A percentile compares a stretch with the other conserved stretches of the same genome.
Evolutionary conservation across 2,329 filamentous ascomycete genomes (phyloP).

Genomic region (Ophiostoma sp.): DNA sequence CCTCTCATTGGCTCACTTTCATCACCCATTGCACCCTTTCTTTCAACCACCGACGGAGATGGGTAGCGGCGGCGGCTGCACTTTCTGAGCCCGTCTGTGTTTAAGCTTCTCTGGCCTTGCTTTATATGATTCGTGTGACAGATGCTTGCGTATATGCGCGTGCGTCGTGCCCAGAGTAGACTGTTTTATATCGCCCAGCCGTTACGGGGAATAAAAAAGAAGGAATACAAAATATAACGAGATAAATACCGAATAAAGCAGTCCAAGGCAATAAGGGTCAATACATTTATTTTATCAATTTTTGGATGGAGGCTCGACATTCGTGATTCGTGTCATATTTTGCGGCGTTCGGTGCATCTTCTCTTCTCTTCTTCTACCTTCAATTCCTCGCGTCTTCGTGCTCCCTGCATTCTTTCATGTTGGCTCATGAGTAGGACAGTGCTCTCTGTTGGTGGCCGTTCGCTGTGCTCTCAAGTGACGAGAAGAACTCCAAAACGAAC

Average conservation of each 20-base stretch:
- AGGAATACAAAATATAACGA: background rate
- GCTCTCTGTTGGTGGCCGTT: slow-evolving; percentile 8
- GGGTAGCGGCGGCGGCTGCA: background rate
- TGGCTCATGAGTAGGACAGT: slow-evolving; percentile 6
- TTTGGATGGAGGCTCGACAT: background rate
- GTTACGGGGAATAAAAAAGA: background rate
- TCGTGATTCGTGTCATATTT: background rate
- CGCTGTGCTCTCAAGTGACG: background rate
- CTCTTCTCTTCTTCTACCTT: background rate
- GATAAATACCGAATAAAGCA: background rate
- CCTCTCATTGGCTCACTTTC: background rate
- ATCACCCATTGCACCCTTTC: background rate
- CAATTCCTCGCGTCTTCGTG: background rate
- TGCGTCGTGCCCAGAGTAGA: background rate
- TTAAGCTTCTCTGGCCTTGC: background rate
- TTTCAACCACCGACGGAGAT: background rate
- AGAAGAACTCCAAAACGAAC: background rate
- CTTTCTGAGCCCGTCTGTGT: background rate
- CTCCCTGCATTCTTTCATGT: slow-evolving; percentile 2
- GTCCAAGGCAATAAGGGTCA: background rate
- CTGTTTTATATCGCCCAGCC: background rate
- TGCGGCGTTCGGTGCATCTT: background rate
- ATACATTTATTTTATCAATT: slow-evolving; percentile 23
- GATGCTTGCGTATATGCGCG: background rate
- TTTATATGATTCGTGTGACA: slow-evolving; percentile 24